Evolutionary conservation across 139 green algal species (phyloP).

Genomic region (Marvania coccoides): DNA sequence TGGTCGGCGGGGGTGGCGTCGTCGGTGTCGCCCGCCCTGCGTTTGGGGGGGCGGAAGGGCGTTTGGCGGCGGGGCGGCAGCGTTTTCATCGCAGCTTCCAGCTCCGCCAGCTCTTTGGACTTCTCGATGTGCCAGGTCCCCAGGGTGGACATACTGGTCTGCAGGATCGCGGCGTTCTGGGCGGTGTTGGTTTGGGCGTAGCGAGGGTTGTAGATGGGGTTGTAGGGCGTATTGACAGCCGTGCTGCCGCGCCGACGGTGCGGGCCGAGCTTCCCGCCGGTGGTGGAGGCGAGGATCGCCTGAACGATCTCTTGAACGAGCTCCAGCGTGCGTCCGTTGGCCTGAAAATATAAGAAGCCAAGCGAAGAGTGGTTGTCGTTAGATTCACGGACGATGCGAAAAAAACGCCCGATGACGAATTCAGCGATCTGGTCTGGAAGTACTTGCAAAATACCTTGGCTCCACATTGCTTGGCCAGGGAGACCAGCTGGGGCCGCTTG

Average conservation of each 20-base stretch:
- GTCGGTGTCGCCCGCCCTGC: not conserved
- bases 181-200: not conserved
- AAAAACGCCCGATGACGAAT: not conserved
- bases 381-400: not conserved
- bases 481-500: not conserved
- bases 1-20: not conserved
- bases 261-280: no score
- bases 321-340: not conserved
- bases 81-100: not conserved
- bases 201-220: not conserved
- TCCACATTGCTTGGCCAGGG: not conserved
- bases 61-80: not conserved
- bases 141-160: not conserved
- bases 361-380: not conserved
- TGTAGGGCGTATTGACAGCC: not conserved
- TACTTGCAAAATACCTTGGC: not conserved
- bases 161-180: no score
- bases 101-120: not conserved
- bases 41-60: not conserved
- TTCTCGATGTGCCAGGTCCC: not conserved
- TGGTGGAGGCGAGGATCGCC: no score
- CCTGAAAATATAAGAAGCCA: not conserved
- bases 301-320: not conserved
- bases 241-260: no score
- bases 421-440: not conserved